These are phyloP conservation scores for Gymnopilus junonius DNA, from an alignment of 768 basidiomycete genomes.

Conservation along the genomic window DNA sequence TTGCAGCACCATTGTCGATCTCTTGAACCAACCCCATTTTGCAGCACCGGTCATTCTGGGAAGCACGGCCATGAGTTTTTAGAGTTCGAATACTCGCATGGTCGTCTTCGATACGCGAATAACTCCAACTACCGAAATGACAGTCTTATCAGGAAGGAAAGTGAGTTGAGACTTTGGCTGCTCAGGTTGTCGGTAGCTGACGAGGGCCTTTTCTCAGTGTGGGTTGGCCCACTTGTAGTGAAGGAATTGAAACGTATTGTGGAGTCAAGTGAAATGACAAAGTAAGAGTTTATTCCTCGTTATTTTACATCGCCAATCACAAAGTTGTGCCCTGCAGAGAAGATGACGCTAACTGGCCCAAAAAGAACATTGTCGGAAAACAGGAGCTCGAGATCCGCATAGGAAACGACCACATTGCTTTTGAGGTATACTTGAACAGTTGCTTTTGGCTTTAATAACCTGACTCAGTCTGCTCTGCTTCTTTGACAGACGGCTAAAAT, in stretches of 20 bases:
- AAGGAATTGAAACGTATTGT: conserved; percentile 96
- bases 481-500: conserved; percentile 90
- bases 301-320: background rate
- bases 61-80: conserved; percentile 98
- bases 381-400: conserved; percentile 96
- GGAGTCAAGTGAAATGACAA: conserved; percentile 91
- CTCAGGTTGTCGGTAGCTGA: conserved; percentile 2
- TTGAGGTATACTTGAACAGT: conserved; percentile 67
- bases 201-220: conserved; percentile 66
- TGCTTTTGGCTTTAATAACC: background rate
- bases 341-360: conserved; percentile 98
- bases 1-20: conserved; percentile 4
- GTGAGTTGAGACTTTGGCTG: conserved; percentile 54
- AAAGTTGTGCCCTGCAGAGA: conserved; percentile 59
- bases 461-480: background rate
- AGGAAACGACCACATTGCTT: conserved; percentile 95
- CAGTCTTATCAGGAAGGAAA: conserved; percentile 97
- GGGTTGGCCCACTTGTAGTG: conserved; percentile 88
- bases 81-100: conserved; percentile 98
- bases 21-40: conserved; percentile 5
- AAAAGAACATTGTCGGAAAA: conserved; percentile 98
- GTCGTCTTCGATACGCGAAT: conserved; percentile 95
- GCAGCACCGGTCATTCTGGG: conserved; percentile 96
- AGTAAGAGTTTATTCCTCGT: conserved; percentile 52
- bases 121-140: conserved; percentile 99